Evolutionary conservation across 1,284 basidiomycete genomes (phyloP).

Genomic region (Trametes versicolor): DNA sequence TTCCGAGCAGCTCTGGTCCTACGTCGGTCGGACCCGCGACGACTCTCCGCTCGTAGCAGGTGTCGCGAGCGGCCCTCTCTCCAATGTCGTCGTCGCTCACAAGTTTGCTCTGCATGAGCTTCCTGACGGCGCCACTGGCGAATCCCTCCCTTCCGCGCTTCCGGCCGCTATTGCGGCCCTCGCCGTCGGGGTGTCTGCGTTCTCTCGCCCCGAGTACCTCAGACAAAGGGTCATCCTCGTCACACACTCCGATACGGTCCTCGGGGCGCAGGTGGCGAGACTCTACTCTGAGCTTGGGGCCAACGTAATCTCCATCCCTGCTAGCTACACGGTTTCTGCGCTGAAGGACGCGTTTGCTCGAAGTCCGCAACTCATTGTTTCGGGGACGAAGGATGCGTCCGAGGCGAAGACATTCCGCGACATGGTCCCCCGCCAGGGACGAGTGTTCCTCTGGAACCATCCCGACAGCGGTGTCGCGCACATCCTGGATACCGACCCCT

Average conservation of each 20-base stretch:
- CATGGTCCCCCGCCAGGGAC: conserved; percentile 7
- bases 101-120: conserved; percentile 3
- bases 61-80: conserved; percentile 16
- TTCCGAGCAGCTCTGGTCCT: conserved; percentile 21
- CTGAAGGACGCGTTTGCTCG: conserved; percentile 13
- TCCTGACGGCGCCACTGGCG: neutral
- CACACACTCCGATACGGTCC: conserved; percentile 14
- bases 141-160: neutral
- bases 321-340: conserved; percentile 5
- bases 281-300: conserved; percentile 15
- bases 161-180: neutral
- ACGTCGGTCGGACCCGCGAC: conserved; percentile 17
- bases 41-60: conserved; percentile 22
- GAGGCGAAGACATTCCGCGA: conserved; percentile 12
- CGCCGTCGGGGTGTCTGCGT: neutral
- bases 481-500: conserved; percentile 25
- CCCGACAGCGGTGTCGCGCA: conserved; percentile 18
- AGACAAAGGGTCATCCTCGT: conserved; percentile 18
- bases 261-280: conserved; percentile 19
- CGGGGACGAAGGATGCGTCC: conserved; percentile 20
- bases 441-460: conserved; percentile 30
- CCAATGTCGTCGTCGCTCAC: conserved; percentile 26
- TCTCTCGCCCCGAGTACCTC: conserved; percentile 29
- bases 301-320: conserved; percentile 1
- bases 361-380: conserved; percentile 26